Evolutionary conservation across 805 yeast genomes (phyloP).

Genomic region (Clavispora asparagi): DNA sequence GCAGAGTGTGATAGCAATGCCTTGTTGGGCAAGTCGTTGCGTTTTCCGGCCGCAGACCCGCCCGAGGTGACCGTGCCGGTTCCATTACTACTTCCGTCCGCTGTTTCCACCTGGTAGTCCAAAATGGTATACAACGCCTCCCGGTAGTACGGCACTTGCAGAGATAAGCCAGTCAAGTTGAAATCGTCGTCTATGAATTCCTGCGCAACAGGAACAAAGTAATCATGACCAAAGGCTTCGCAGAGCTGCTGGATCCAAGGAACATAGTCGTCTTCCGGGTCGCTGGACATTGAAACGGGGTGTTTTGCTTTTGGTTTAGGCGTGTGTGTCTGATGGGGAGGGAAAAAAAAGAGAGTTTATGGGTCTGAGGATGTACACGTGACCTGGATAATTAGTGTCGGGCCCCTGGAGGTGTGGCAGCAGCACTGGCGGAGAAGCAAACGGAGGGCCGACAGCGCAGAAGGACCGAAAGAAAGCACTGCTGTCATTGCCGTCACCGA

Average conservation of each 20-base stretch:
- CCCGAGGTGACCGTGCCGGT: slow-evolving; percentile 5
- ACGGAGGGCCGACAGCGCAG: no score
- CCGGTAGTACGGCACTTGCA: slow-evolving; percentile 83
- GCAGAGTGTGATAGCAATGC: slow-evolving; percentile 86
- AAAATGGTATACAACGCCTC: slow-evolving; percentile 88
- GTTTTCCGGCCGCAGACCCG: slow-evolving; percentile 31
- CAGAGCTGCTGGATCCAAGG: slow-evolving; percentile 85
- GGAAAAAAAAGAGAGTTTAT: neutral
- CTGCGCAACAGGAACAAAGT: slow-evolving; percentile 84
- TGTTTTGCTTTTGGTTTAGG: neutral
- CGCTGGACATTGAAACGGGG: slow-evolving; percentile 29
- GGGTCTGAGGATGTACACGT: neutral
- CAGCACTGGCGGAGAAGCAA: no score
- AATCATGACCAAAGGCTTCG: slow-evolving; percentile 77
- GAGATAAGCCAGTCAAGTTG: slow-evolving; percentile 83
- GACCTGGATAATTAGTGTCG: neutral
- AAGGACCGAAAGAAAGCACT: no score
- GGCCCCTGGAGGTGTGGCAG: no score
- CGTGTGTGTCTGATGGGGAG: neutral
- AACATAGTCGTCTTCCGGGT: slow-evolving; percentile 51
- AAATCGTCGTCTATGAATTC: slow-evolving; percentile 96
- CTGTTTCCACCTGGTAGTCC: slow-evolving; percentile 64
- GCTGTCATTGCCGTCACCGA: no score
- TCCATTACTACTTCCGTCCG: slow-evolving; percentile 26
- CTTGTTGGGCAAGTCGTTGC: slow-evolving; percentile 58